Percentiles rank a stretch among this genome's conserved stretches.
Evolutionary conservation across 495 filamentous ascomycete genomes (phyloP).

Genomic region (Penicillium bialowiezense): DNA sequence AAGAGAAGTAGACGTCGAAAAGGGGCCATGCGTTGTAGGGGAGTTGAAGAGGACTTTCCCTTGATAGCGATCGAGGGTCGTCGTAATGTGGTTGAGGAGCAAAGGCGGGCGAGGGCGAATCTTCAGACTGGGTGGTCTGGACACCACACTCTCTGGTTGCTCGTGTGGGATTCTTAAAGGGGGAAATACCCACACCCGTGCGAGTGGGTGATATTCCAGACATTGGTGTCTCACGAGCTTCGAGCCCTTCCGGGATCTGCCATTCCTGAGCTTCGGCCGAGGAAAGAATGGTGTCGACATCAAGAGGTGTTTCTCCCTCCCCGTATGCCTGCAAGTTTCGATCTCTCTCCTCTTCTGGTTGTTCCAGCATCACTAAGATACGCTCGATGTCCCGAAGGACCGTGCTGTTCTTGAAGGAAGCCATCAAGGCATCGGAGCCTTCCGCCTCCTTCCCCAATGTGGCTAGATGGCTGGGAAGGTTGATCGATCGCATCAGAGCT

Average conservation of each 20-base stretch:
- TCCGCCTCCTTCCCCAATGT: slow-evolving; percentile 46
- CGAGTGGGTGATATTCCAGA: slow-evolving; percentile 31
- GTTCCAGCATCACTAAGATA: slow-evolving; percentile 45
- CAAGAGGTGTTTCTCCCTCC: slow-evolving; percentile 33
- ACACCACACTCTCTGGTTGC: slow-evolving; percentile 25
- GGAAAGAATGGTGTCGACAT: slow-evolving; percentile 33
- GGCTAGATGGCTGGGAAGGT: slow-evolving; percentile 40
- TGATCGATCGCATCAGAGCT: slow-evolving; percentile 35
- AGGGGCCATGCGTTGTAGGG: slow-evolving; percentile 53
- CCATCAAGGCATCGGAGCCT: slow-evolving; percentile 44
- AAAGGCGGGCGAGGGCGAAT: slow-evolving; percentile 4
- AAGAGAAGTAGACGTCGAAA: slow-evolving; percentile 70
- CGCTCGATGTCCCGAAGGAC: slow-evolving; percentile 52
- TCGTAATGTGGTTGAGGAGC: slow-evolving; percentile 1
- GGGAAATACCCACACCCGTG: slow-evolving; percentile 21
- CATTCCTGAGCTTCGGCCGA: slow-evolving; percentile 39
- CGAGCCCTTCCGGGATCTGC: slow-evolving; percentile 34
- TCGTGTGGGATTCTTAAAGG: slow-evolving; percentile 10
- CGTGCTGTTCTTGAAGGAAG: slow-evolving; percentile 53
- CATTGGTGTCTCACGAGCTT: slow-evolving; percentile 19
- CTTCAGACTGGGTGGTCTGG: slow-evolving; percentile 18
- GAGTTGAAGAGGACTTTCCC: slow-evolving; percentile 27
- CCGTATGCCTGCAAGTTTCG: slow-evolving; percentile 19
- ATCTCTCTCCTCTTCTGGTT: slow-evolving; percentile 36
- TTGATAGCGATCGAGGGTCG: slow-evolving; percentile 14